Evolutionary conservation across 176 grass and related monocot genomes (phyloP).

Genomic region (Saccharum spontaneum): DNA sequence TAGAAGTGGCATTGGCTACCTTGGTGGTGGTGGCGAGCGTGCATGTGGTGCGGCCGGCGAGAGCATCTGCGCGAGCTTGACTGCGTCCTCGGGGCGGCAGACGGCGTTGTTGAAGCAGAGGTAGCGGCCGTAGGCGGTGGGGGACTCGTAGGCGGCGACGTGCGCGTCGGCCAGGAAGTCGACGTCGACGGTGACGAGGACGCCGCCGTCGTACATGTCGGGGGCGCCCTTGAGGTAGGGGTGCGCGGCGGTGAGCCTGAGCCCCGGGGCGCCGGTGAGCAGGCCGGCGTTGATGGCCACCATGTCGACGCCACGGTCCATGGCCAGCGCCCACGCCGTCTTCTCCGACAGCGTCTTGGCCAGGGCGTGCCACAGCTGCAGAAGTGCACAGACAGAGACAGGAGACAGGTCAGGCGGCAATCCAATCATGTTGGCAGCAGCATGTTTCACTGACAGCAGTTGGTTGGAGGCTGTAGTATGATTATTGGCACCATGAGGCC

Average conservation of each 20-base stretch:
- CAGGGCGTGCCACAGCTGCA: slow-evolving; percentile 86
- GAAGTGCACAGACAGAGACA: too few relatives aligned
- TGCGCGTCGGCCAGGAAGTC: slow-evolving; percentile 81
- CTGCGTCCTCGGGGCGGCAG: slow-evolving; percentile 71
- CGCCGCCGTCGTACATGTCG: slow-evolving; percentile 82
- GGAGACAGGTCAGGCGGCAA: not conserved
- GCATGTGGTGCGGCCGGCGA: slow-evolving; percentile 30
- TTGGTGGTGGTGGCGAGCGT: slow-evolving; percentile 29
- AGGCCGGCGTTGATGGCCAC: slow-evolving; percentile 86
- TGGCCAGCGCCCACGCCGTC: slow-evolving; percentile 95
- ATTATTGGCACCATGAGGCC: too few relatives aligned
- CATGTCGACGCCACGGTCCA: slow-evolving; percentile 97
- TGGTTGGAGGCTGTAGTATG: too few relatives aligned
- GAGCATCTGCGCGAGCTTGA: slow-evolving; percentile 61
- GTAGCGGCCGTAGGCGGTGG: slow-evolving; percentile 77
- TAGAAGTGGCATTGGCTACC: slow-evolving; percentile 7
- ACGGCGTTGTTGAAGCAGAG: slow-evolving; percentile 79
- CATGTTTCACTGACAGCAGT: too few relatives aligned
- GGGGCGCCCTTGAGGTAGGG: slow-evolving; percentile 79
- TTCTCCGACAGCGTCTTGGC: slow-evolving; percentile 92
- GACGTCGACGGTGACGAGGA: slow-evolving; percentile 80
- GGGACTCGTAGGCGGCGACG: slow-evolving; percentile 70
- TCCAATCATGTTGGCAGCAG: too few relatives aligned
- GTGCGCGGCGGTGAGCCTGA: slow-evolving; percentile 40
- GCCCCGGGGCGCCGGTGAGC: slow-evolving; percentile 17